Percentiles rank a stretch among this genome's conserved stretches.
Conservation (phyloP, 139 green algal genomes). For the Chlorella sp. region DNA sequence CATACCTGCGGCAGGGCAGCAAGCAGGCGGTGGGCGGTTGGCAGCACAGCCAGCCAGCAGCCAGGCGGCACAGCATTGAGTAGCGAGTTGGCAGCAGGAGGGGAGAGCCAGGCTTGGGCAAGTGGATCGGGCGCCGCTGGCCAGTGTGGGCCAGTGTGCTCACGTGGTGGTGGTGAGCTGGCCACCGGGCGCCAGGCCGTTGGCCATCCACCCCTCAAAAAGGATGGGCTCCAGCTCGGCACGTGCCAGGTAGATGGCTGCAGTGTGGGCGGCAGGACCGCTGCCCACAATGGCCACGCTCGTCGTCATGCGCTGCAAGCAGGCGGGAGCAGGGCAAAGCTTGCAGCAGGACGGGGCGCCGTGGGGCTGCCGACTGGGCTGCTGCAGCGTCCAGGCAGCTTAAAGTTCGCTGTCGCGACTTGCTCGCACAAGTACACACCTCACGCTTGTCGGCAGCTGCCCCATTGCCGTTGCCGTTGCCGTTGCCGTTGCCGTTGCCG, state of each 20-base stretch:
- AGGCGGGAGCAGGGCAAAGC: background rate
- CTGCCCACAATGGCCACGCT: slow-evolving; percentile 78
- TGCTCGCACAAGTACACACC: background rate
- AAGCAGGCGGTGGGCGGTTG: too few species aligned
- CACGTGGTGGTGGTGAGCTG: slow-evolving; percentile 83
- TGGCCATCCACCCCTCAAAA: slow-evolving; percentile 76
- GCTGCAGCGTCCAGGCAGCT: background rate
- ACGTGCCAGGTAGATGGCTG: slow-evolving; percentile 76
- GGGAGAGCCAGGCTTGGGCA: too few species aligned
- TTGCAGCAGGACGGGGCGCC: too few species aligned
- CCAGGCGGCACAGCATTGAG: too few species aligned
- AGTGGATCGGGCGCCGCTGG: too few species aligned
- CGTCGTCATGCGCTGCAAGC: background rate
- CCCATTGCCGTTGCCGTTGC: background rate
- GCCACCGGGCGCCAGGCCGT: slow-evolving; percentile 76
- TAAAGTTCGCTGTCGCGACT: background rate
- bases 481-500: background rate
- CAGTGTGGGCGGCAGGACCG: slow-evolving; percentile 80
- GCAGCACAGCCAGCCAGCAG: too few species aligned
- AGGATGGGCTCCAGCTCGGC: slow-evolving; percentile 76
- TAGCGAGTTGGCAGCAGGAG: too few species aligned
- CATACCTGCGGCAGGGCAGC: slow-evolving; percentile 35
- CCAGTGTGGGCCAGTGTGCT: too few species aligned
- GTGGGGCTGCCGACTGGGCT: too few species aligned
- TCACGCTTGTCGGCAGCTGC: slow-evolving; percentile 1